Conservation (phyloP, 1,284 basidiomycete genomes). For the Rhodofomes roseus region DNA sequence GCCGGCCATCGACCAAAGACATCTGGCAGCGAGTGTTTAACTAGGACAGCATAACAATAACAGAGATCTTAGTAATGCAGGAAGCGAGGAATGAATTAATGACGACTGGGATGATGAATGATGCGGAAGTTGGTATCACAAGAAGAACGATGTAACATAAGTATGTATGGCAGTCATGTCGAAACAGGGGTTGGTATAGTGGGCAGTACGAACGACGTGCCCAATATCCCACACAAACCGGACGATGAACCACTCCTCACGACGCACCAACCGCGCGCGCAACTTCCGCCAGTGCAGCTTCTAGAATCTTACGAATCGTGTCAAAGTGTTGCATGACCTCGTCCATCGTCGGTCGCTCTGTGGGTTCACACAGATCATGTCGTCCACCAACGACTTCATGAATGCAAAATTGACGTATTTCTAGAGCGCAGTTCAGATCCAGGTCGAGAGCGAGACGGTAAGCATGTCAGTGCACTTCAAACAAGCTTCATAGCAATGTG, state of each 20-base stretch:
- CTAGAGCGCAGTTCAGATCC: not conserved
- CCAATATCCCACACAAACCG: not conserved
- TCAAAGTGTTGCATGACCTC: slow-evolving; percentile 7
- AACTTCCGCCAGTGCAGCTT: not conserved
- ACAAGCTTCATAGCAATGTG: no score
- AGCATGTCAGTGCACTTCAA: no score
- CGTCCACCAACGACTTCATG: slow-evolving; percentile 8
- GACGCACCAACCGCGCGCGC: not conserved
- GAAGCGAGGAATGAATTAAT: no score
- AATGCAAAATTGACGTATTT: slow-evolving; percentile 7
- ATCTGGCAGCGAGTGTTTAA: no score
- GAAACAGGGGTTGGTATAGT: not conserved
- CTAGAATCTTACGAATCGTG: slow-evolving; percentile 6
- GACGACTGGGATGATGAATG: no score
- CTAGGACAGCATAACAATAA: no score
- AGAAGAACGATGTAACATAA: no score
- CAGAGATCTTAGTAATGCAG: no score
- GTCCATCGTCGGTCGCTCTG: slow-evolving; percentile 11
- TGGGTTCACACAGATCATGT: slow-evolving; percentile 14
- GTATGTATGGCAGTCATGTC: no score
- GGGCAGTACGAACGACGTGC: not conserved
- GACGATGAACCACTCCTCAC: not conserved
- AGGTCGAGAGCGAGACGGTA: no score
- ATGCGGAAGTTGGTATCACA: no score
- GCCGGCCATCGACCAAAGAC: no score